These are phyloP conservation scores for Penicillium digitatum DNA, from an alignment of 2,329 filamentous ascomycete species.

Conservation along the genomic window DNA sequence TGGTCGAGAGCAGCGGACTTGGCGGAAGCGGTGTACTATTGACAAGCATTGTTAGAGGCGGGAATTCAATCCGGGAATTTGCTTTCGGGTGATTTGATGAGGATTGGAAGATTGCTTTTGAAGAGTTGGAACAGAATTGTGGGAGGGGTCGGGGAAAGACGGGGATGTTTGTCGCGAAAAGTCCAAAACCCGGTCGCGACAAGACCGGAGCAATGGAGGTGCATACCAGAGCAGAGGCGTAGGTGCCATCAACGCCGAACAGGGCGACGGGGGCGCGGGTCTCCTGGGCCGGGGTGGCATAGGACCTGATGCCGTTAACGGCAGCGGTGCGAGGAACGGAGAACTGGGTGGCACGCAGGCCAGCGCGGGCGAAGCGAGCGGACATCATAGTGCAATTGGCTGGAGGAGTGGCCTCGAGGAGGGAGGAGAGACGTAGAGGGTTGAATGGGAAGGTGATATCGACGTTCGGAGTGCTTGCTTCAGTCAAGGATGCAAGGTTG, in stretches of 20 bases:
- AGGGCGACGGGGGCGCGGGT: conserved; percentile 83
- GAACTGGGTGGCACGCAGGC: conserved; percentile 52
- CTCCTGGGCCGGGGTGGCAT: conserved; percentile 65
- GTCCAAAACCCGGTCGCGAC: conserved; percentile 5
- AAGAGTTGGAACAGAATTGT: conserved; percentile 11
- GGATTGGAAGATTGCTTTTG: conserved; percentile 9
- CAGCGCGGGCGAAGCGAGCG: conserved; percentile 54
- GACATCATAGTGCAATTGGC: conserved; percentile 49
- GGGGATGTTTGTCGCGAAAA: conserved; percentile 6
- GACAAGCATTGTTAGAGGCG: conserved; percentile 4
- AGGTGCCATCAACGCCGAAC: conserved; percentile 95
- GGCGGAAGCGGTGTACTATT: conserved; percentile 88
- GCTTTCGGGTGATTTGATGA: not conserved
- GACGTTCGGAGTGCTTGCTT: conserved; percentile 24
- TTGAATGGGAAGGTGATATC: conserved; percentile 26
- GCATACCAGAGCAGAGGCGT: conserved; percentile 95
- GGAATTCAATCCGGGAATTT: not conserved
- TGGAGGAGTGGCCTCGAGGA: conserved; percentile 23
- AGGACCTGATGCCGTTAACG: conserved; percentile 61
- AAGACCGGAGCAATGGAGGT: conserved; percentile 1
- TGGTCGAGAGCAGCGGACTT: conserved; percentile 83
- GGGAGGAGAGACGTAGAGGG: conserved; percentile 16
- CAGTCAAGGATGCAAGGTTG: conserved; percentile 23
- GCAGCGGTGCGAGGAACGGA: conserved; percentile 40
- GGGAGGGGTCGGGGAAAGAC: conserved; percentile 20